Percentiles rank a stretch among this genome's conserved stretches.
Conservation (phyloP, 208 protist genomes). For the Trypanosoma caninum region DNA sequence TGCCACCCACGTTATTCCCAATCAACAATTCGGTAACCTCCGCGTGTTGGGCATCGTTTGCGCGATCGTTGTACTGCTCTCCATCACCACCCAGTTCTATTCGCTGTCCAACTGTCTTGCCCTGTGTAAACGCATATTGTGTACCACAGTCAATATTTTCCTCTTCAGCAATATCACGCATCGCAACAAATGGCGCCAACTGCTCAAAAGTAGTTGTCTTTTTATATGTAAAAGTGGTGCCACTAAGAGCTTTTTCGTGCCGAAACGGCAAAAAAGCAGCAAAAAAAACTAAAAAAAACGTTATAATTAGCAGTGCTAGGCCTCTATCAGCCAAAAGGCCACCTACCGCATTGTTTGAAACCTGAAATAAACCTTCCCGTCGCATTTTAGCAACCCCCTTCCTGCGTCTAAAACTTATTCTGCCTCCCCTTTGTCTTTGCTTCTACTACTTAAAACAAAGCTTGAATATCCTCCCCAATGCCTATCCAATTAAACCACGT, state of each 20-base stretch:
- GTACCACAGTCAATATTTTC: constrained; percentile 68
- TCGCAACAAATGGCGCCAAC: constrained; percentile 59
- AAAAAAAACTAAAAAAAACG: constrained; percentile 32
- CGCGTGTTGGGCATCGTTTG: constrained; percentile 4
- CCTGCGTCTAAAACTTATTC: too few species aligned
- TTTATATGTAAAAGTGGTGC: constrained; percentile 32
- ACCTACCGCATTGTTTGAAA: not conserved
- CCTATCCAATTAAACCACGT: not conserved
- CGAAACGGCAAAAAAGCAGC: constrained; percentile 23
- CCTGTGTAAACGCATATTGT: constrained; percentile 5
- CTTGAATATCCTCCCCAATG: not conserved
- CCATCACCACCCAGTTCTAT: not conserved
- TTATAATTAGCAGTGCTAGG: constrained; percentile 10
- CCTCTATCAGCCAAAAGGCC: not conserved
- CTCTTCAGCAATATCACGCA: constrained; percentile 63
- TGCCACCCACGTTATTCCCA: not conserved
- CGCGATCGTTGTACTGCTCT: not conserved
- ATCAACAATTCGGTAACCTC: not conserved
- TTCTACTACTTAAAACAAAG: not conserved
- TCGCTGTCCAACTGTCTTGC: constrained; percentile 5
- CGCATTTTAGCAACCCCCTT: too few species aligned
- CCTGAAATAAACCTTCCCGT: too few species aligned
- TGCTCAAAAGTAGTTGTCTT: constrained; percentile 57
- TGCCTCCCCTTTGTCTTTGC: too few species aligned
- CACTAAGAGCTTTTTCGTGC: constrained; percentile 42